Percentiles rank a stretch among this genome's conserved stretches.
phyloP scores from a whole-genome alignment of 148 eudicot species.

The Spergularia marina region DNA sequence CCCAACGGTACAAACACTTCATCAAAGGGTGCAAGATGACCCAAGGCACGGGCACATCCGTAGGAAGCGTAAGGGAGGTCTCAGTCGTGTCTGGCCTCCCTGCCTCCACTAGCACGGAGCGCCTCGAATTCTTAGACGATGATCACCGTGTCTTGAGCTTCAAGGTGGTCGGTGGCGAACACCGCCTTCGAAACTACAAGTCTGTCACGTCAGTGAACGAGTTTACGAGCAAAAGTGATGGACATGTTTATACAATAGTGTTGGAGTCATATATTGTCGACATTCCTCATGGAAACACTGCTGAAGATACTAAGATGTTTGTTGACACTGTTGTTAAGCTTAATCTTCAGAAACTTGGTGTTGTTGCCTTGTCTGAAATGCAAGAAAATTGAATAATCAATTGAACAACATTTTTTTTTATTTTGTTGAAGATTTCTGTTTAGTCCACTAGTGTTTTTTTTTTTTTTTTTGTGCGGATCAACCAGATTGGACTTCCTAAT shows the following conservation, averaged over 20 bases:
- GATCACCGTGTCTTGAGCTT: constrained; percentile 58
- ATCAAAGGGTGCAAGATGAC: constrained; percentile 62
- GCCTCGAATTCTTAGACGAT: constrained; percentile 70
- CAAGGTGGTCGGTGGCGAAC: constrained; percentile 75
- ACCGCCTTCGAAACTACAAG: constrained; percentile 59
- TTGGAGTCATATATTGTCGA: constrained; percentile 76
- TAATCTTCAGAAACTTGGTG: constrained; percentile 75
- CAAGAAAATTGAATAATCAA: constrained; percentile 15
- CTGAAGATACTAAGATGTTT: constrained; percentile 84
- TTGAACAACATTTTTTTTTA: too few relatives aligned
- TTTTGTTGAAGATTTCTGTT: too few relatives aligned
- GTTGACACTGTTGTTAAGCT: constrained; percentile 80
- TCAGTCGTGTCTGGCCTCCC: constrained; percentile 78
- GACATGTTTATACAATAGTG: constrained; percentile 50
- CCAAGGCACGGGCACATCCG: constrained; percentile 47
- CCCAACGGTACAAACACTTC: constrained; percentile 81
- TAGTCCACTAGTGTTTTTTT: too few relatives aligned
- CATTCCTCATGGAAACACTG: constrained; percentile 77
- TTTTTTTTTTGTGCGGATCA: too few relatives aligned
- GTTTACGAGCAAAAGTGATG: constrained; percentile 18
- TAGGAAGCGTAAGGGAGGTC: constrained; percentile 70
- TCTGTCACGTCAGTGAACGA: constrained; percentile 79
- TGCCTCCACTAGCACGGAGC: constrained; percentile 71
- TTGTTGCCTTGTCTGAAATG: constrained; percentile 53
- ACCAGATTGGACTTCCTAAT: too few relatives aligned